These are phyloP conservation scores for Nicotiana undulata DNA, from an alignment of 257 asterid genomes.

Conservation along the genomic window DNA sequence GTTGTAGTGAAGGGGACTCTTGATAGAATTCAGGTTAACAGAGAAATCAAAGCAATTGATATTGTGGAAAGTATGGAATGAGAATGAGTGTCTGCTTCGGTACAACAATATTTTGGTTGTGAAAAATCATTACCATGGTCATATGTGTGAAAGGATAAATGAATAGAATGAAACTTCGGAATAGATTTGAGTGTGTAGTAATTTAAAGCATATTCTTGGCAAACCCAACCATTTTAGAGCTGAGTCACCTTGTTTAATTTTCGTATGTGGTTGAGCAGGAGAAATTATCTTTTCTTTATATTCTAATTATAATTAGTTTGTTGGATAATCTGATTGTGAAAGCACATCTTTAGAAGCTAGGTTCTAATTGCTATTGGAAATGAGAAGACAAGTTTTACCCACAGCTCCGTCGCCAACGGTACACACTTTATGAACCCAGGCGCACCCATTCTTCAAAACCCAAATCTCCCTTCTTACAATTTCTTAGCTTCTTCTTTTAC, in stretches of 20 bases:
- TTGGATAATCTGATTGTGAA: background rate
- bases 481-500: background rate
- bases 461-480: background rate
- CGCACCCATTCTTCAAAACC: constrained; percentile 15
- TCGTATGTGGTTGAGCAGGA: background rate
- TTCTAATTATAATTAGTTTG: background rate
- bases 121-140: background rate
- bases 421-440: constrained; percentile 19
- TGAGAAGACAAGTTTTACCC: constrained; percentile 24
- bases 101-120: background rate
- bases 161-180: background rate
- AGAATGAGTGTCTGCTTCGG: background rate
- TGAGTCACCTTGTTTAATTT: background rate
- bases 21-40: too few species aligned
- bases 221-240: background rate
- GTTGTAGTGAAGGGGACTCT: background rate
- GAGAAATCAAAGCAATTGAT: background rate
- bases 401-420: constrained; percentile 24
- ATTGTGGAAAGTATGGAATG: background rate
- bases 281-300: too few species aligned
- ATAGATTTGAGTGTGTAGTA: background rate
- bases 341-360: background rate
- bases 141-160: background rate
- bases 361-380: background rate
- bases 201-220: background rate